A percentile compares a stretch with the other conserved stretches of the same genome.
Evolutionary conservation across 148 eudicot species (phyloP).

Genomic region (Fagopyrum tataricum): DNA sequence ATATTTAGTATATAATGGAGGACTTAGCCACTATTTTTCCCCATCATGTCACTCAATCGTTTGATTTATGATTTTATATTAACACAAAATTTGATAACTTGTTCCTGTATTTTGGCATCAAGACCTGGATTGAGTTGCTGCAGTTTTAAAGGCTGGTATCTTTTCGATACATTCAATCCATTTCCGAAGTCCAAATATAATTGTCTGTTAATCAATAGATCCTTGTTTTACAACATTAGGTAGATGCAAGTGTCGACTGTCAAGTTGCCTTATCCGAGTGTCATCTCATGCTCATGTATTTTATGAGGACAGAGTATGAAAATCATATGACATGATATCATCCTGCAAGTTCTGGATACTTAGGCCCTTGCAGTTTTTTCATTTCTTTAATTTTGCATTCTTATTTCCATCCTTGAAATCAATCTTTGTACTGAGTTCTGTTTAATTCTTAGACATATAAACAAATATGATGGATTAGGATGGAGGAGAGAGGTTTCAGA

Average conservation of each 20-base stretch:
- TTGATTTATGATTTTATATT: too few species aligned
- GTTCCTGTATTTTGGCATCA: background rate
- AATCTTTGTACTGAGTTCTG: background rate
- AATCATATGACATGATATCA: background rate
- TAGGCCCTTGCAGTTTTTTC: background rate
- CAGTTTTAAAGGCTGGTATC: background rate
- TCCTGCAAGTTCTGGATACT: background rate
- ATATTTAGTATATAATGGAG: background rate
- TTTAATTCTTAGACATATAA: background rate
- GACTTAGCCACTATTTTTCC: background rate
- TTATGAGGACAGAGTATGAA: background rate
- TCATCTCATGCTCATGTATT: background rate
- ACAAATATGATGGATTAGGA: background rate
- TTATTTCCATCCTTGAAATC: background rate
- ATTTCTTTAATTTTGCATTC: background rate
- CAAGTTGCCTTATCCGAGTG: background rate
- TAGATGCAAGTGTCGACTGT: background rate
- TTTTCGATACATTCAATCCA: background rate
- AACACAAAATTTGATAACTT: background rate
- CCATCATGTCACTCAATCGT: background rate
- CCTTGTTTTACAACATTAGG: background rate
- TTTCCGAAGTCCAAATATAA: background rate
- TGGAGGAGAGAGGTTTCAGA: background rate
- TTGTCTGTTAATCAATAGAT: background rate
- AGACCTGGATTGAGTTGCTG: background rate